Base-by-base conservation (phyloP, 768 basidiomycete species). In the Russula olivacea region DNA sequence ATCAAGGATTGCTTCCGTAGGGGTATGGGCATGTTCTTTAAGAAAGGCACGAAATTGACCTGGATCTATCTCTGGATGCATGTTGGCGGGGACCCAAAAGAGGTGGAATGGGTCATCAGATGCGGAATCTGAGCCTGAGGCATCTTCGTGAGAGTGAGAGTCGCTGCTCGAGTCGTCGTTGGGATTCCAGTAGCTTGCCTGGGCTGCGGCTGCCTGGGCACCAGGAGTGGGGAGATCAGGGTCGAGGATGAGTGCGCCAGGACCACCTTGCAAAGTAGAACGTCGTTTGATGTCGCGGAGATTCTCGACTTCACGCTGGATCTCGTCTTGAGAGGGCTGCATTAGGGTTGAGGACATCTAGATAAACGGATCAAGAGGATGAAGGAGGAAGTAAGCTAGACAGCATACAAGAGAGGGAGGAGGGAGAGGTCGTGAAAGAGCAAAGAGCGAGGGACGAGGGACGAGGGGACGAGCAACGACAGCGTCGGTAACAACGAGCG, bases 61-160 rank as follows among this genome's bases (percentile, higher is more conserved):
- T 25, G 97, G 97, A 0, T 95, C 96, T 71, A 99, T 91, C 78
- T 99, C 97, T 34, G 97, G 97, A 73, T 98, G 97, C 40, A 98
- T 79, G 61, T 88, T 84, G 17, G 97, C 97, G 58, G 97, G 97
- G 32, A 99, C 93, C 97, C 97, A 99, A 80, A 98, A 98, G 67
- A 98, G 84, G 74, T 93, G 89, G 70, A 87, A 86, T 2, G 91
- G 88, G 76, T 96, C 91, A 69, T 91, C 86, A 43, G 81, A 73
- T 23, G 69, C 71, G 74, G 68, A 76, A 52, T 73, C 76, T 19
- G 69, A 58, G 19, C 58, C 63, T n/a, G 76, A 76, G 28, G 76
- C 75, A 64, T 82, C 81, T 63, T 77, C 78, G 72, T 77, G 65
- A 68, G 70, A 64, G 76, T 73, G 64, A 74, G 75, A 32, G 72